Percentiles rank a stretch among this genome's conserved stretches.
These are phyloP conservation scores for Blastobotrys persicus DNA, from an alignment of 1,139 yeast genomes.

Conservation along the genomic window DNA sequence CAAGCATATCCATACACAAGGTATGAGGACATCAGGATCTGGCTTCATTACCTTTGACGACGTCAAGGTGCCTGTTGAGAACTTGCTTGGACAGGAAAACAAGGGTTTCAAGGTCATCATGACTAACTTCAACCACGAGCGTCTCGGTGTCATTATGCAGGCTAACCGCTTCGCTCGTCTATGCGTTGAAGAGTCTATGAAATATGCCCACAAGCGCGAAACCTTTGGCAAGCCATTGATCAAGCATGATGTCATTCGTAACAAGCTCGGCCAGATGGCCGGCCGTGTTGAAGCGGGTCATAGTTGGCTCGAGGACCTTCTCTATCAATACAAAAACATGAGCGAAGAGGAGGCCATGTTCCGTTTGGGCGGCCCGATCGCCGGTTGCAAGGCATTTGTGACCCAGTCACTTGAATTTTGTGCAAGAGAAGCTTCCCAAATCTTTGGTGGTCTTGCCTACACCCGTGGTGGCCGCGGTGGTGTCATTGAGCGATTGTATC, in stretches of 20 bases:
- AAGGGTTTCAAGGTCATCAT: conserved; percentile 46
- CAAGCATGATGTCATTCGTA: conserved; percentile 45
- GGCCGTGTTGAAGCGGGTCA: conserved; percentile 41
- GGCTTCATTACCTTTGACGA: conserved; percentile 44
- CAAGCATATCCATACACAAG: conserved; percentile 43
- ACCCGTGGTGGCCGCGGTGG: conserved; percentile 46
- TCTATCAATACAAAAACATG: conserved; percentile 39
- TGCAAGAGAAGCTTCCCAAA: conserved; percentile 46
- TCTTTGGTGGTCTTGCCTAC: conserved; percentile 46
- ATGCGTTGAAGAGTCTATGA: conserved; percentile 43
- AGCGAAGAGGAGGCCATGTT: conserved; percentile 41
- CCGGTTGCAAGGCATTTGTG: conserved; percentile 44
- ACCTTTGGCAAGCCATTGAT: conserved; percentile 44
- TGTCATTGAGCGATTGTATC: conserved; percentile 43
- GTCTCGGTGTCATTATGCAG: conserved; percentile 43
- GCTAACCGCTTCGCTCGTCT: conserved; percentile 43
- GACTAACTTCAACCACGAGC: conserved; percentile 47
- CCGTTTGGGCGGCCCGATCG: conserved; percentile 46
- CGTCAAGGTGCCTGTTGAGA: conserved; percentile 46
- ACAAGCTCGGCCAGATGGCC: conserved; percentile 46
- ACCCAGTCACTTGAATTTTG: conserved; percentile 44
- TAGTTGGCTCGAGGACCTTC: conserved; percentile 39
- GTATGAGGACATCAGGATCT: conserved; percentile 43
- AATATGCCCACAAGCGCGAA: conserved; percentile 44
- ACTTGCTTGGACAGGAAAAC: conserved; percentile 44